Base-by-base conservation (phyloP, 495 filamentous ascomycete genomes). In the Xylaria bambusicola region DNA sequence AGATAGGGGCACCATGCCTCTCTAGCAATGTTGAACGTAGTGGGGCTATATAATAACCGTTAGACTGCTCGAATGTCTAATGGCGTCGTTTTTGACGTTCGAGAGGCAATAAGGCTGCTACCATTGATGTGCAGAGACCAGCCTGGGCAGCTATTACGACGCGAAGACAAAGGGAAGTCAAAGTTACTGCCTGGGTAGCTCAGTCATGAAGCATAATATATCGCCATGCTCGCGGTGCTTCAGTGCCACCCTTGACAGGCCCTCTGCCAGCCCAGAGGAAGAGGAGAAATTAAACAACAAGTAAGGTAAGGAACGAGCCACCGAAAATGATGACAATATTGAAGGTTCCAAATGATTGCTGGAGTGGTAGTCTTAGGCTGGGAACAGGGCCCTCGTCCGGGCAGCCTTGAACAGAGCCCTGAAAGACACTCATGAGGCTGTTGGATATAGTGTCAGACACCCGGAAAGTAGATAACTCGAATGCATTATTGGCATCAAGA, bases 241-340 rank as follows among this genome's bases (percentile, higher is more conserved):
- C 6, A 9, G 27, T 33, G 24, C 47, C 47, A 4, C 47, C 47
- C 2, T 50, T 10, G 27, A 50, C 17, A 8, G 47, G 47, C 1
- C 47, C 47, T 31, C 27, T 27, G 15, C 47, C 47, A 29, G n/a
- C 27, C 47, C 47, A 50, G 17, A 50, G 47, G 47, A 50, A 50
- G 7, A 50, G 1, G 8, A 50, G 47, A 21, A 50, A 50, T 20
- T 2, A 3, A 33, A 50, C 15, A 29, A 27, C 47, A 1, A 50
- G 27, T 31, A 33, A 23, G 7, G 27, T 50, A 29, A 50, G 27
- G 0, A 7, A n/a, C 6, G 47, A 50, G 4, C 47, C 47, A 10
- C 24, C 26, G 9, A 50, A 50, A 10, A 50, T 31, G 1, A n/a
- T 50, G 8, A 33, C 8, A 9, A 13, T 31, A n/a, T 17, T 50